These are phyloP conservation scores for Syzygium jambos DNA, from an alignment of 345 rosid genomes.

Conservation along the genomic window DNA sequence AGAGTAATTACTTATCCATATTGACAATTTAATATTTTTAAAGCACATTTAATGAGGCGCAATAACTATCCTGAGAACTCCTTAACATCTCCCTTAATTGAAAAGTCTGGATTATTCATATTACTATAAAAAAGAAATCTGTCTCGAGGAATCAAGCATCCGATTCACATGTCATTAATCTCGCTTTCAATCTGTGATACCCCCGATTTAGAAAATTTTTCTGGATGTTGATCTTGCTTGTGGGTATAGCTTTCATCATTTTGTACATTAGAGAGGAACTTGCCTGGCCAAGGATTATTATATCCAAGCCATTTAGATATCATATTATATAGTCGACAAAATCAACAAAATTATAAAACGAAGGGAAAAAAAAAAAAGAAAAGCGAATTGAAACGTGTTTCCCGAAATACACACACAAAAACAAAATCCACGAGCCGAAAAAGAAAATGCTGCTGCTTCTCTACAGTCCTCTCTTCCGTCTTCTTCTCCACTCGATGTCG, in stretches of 20 bases:
- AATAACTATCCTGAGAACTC: neutral
- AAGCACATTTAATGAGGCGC: neutral
- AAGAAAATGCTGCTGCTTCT: neutral
- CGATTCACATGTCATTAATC: neutral
- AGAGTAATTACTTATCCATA: neutral
- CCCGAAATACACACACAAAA: neutral
- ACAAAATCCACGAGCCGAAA: neutral
- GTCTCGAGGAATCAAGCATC: neutral
- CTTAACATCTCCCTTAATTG: neutral
- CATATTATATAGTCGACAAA: neutral
- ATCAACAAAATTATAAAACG: neutral
- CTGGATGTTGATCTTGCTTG: neutral
- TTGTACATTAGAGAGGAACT: neutral
- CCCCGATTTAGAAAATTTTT: neutral
- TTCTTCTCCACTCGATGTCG: neutral
- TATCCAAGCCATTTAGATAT: neutral
- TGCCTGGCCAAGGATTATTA: neutral
- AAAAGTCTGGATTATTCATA: neutral
- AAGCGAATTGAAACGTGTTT: neutral
- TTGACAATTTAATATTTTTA: neutral
- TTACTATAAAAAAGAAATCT: neutral
- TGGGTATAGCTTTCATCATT: neutral
- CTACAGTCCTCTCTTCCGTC: neutral
- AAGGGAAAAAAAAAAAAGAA: neutral
- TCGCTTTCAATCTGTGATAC: neutral